phyloP scores from a whole-genome alignment of 2,329 filamentous ascomycete genomes.

The Aspergillus novoparasiticus region DNA sequence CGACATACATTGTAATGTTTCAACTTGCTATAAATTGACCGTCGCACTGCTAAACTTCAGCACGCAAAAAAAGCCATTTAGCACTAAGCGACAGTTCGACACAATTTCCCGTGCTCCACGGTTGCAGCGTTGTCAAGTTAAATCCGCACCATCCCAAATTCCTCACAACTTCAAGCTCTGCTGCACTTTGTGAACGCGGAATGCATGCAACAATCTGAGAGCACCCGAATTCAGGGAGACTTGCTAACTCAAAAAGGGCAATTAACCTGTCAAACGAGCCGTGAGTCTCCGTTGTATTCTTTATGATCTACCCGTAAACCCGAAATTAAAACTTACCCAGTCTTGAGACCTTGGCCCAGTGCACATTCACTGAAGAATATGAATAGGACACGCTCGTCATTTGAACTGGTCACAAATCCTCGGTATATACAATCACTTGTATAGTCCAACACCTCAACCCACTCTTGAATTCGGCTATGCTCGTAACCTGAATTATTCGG shows the following conservation, averaged over 20 bases:
- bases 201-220: conserved; percentile 78
- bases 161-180: conserved; percentile 68
- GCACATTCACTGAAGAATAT: conserved; percentile 81
- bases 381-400: conserved; percentile 74
- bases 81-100: conserved; percentile 68
- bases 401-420: conserved; percentile 76
- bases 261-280: conserved; percentile 64
- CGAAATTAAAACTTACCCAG: conserved; percentile 65
- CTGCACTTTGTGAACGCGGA: conserved; percentile 67
- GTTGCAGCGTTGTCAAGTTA: conserved; percentile 75
- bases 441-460: conserved; percentile 66
- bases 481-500: conserved; percentile 31
- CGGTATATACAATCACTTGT: conserved; percentile 80
- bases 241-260: conserved; percentile 85
- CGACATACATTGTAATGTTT: background rate
- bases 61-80: conserved; percentile 82
- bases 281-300: background rate
- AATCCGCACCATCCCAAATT: conserved; percentile 95
- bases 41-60: conserved; percentile 69
- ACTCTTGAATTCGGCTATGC: conserved; percentile 32
- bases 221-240: conserved; percentile 71
- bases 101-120: conserved; percentile 62
- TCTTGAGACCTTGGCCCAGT: conserved; percentile 77
- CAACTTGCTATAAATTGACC: background rate
- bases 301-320: background rate